These are phyloP conservation scores for Annulohypoxylon maeteangense DNA, from an alignment of 495 filamentous ascomycete species.

Conservation along the genomic window DNA sequence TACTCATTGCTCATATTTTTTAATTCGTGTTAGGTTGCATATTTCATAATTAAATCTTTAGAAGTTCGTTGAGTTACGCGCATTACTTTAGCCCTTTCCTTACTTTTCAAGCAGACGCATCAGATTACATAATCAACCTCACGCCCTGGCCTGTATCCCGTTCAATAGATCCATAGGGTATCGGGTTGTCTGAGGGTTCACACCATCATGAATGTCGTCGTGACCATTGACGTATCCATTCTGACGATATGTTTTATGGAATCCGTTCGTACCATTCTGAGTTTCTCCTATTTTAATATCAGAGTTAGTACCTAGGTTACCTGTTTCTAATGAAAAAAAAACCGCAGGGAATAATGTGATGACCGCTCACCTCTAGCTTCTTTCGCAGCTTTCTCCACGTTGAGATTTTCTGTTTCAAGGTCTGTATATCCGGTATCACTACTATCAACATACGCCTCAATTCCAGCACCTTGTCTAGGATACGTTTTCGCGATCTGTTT, in stretches of 20 bases:
- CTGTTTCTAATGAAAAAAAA: too few species aligned
- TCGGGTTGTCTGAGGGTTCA: neutral
- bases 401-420: slow-evolving; percentile 32
- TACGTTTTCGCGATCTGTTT: slow-evolving; percentile 65
- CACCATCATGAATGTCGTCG: neutral
- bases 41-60: neutral
- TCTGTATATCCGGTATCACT: slow-evolving; percentile 64
- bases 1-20: too few species aligned
- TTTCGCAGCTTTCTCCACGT: slow-evolving; percentile 15
- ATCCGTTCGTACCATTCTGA: neutral
- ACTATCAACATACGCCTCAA: slow-evolving; percentile 70
- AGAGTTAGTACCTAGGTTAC: too few species aligned
- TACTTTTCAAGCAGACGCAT: neutral
- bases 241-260: neutral
- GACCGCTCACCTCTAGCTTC: slow-evolving; percentile 24
- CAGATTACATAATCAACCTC: neutral
- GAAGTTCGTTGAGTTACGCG: too few species aligned
- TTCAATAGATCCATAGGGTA: slow-evolving; percentile 12
- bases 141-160: slow-evolving; percentile 40
- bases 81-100: too few species aligned
- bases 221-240: slow-evolving; percentile 24
- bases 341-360: neutral
- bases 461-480: slow-evolving; percentile 65
- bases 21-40: neutral
- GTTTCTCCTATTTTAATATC: neutral